phyloP scores from a whole-genome alignment of 805 yeast genomes.

The Debaryomyces maramus region DNA sequence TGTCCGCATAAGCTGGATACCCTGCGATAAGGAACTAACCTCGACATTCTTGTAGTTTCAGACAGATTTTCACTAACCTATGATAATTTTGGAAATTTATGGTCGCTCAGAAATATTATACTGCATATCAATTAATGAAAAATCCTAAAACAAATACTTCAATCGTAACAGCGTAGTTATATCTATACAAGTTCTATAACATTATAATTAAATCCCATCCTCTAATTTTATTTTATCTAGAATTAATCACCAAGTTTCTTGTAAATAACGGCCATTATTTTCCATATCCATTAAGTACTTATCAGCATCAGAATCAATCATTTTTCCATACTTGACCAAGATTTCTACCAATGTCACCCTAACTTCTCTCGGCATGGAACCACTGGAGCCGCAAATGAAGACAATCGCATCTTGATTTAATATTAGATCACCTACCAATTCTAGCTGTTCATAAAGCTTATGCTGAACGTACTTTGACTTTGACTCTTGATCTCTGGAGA shows the following conservation, averaged over 20 bases:
- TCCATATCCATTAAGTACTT: slow-evolving; percentile 61
- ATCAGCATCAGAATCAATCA: slow-evolving; percentile 48
- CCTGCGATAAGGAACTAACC: too few species aligned
- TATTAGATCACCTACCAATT: slow-evolving; percentile 52
- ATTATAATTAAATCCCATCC: not conserved
- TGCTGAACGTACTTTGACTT: slow-evolving; percentile 72
- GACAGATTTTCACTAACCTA: too few species aligned
- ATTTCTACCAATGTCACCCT: slow-evolving; percentile 74
- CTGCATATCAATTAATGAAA: not conserved
- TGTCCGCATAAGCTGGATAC: too few species aligned
- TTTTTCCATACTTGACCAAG: slow-evolving; percentile 45
- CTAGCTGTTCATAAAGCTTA: slow-evolving; percentile 52
- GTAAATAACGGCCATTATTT: slow-evolving; percentile 63
- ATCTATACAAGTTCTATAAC: slow-evolving; percentile 1
- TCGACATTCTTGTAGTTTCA: not conserved
- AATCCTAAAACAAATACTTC: too few species aligned
- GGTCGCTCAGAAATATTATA: not conserved
- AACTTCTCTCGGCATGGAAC: slow-evolving; percentile 90
- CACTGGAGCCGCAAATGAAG: slow-evolving; percentile 90
- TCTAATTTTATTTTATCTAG: too few species aligned
- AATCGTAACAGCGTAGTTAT: too few species aligned
- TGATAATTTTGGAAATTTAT: not conserved
- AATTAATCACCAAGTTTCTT: slow-evolving; percentile 78
- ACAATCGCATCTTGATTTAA: slow-evolving; percentile 57
- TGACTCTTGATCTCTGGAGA: slow-evolving; percentile 49